Evolutionary conservation across 257 asterid species (phyloP).

Genomic region (Coffea canephora): DNA sequence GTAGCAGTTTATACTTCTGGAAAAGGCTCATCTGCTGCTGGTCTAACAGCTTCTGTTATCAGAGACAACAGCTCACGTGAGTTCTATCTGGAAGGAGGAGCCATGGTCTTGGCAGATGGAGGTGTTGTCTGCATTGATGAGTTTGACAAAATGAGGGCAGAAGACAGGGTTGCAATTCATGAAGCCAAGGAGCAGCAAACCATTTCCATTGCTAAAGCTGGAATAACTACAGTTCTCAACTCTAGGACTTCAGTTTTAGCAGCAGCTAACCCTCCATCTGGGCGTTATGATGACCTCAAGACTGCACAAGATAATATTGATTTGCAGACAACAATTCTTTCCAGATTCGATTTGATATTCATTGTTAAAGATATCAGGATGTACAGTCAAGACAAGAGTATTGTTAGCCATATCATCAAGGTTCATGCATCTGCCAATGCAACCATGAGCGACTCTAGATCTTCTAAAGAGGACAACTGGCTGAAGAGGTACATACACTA

Average conservation of each 20-base stretch:
- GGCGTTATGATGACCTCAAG: constrained; percentile 99
- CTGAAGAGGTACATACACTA: constrained; percentile 95
- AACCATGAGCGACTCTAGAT: constrained; percentile 50
- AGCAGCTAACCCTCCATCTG: constrained; percentile 99
- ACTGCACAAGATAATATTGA: constrained; percentile 99
- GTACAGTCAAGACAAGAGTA: constrained; percentile 89
- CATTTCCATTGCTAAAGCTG: constrained; percentile 99
- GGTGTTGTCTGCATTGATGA: constrained; percentile 99
- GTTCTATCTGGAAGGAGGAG: constrained; percentile 99
- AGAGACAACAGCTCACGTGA: constrained; percentile 96
- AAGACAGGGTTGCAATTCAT: constrained; percentile 99
- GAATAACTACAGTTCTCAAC: constrained; percentile 97
- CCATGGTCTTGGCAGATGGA: constrained; percentile 99
- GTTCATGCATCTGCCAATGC: constrained; percentile 93
- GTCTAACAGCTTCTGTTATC: constrained; percentile 97
- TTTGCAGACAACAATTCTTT: constrained; percentile 96
- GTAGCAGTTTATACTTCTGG: constrained; percentile 96
- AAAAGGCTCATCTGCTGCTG: constrained; percentile 99
- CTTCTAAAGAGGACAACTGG: constrained; percentile 85
- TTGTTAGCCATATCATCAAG: constrained; percentile 88
- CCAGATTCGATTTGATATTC: constrained; percentile 92
- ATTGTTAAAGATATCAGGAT: constrained; percentile 91
- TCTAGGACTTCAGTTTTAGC: constrained; percentile 99
- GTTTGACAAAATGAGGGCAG: constrained; percentile 98
- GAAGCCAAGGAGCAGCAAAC: constrained; percentile 99